A percentile compares a stretch with the other conserved stretches of the same genome.
These are phyloP conservation scores for Nannizziopsis barbatae DNA, from an alignment of 2,329 filamentous ascomycete species.

Conservation along the genomic window DNA sequence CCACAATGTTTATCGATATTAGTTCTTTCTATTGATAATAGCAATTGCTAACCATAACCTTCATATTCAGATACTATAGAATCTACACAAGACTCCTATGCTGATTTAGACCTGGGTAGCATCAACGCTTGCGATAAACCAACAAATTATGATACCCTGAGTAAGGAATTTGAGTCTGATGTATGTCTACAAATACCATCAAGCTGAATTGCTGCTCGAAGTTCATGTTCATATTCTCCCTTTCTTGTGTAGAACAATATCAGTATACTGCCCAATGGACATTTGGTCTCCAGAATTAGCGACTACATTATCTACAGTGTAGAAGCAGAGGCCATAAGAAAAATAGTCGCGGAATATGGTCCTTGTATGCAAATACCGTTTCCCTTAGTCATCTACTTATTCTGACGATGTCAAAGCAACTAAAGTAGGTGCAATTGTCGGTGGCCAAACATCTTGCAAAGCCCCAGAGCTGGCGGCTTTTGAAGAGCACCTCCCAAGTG, in stretches of 20 bases:
- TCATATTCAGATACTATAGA: too few species aligned
- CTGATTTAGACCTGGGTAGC: slow-evolving; percentile 40
- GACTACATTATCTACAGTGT: slow-evolving; percentile 99
- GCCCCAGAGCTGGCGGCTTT: slow-evolving; percentile 91
- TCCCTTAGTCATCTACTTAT: slow-evolving; percentile 7
- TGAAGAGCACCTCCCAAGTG: slow-evolving; percentile 71
- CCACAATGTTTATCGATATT: slow-evolving; percentile 22
- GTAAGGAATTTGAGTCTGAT: slow-evolving; percentile 70
- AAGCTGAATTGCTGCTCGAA: slow-evolving; percentile 15
- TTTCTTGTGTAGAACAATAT: slow-evolving; percentile 58
- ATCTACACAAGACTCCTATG: background rate
- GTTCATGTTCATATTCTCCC: slow-evolving; percentile 20
- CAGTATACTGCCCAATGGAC: slow-evolving; percentile 85
- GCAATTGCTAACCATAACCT: slow-evolving; percentile 4
- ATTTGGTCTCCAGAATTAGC: slow-evolving; percentile 88
- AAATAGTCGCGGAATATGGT: slow-evolving; percentile 76
- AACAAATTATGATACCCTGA: slow-evolving; percentile 72
- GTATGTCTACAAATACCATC: slow-evolving; percentile 50
- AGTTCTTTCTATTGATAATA: background rate
- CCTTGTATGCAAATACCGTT: slow-evolving; percentile 57
- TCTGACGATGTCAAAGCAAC: slow-evolving; percentile 52
- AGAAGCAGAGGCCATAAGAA: slow-evolving; percentile 81
- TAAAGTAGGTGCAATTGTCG: slow-evolving; percentile 88
- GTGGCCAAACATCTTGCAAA: slow-evolving; percentile 96
- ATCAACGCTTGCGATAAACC: slow-evolving; percentile 90